Evolutionary conservation across 768 basidiomycete species (phyloP), one percentile per base, ranked within the genome.

Genomic region (Mrakia frigida): DNA sequence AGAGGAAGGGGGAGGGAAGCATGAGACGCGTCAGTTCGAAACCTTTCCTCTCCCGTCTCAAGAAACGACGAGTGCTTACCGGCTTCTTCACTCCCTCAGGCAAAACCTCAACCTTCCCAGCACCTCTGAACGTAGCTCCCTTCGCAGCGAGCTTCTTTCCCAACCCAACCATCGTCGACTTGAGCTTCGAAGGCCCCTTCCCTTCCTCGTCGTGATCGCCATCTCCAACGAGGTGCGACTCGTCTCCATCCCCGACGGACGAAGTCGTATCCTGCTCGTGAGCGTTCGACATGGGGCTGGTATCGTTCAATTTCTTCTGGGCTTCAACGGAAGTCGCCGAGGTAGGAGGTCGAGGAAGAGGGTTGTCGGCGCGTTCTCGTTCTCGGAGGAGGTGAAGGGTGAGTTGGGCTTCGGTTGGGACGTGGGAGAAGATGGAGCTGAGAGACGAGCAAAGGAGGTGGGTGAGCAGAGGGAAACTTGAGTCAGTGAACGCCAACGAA

Each of bases 331-430:
- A 53, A 6, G 75, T 61, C 1, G 43, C 56, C 9, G 60, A 41
- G n/a, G 33, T 31, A 37, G 82, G 82, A 35, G 82, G 81, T 69
- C 82, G 77, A 21, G 82, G 82, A 6, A 83, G 76, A 16, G 83
- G 83, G n/a, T 77, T 59, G 31, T 77, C 50, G 63, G 80, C 77
- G 0, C 79, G 80, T 79, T 85, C 84, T 16, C 80, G 82, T 39
- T 84, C 81, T 56, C 85, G 82, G 13, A 84, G 79, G 53, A 84
- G 76, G 75, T 84, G 67, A 16, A 85, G 80, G 6, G 82, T 82
- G 56, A 85, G 79, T 61, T 85, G 85, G 35, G 82, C 82, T 78
- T 85, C 82, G 74, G 84, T 85, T 11, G 85, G 85, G 3, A 85
- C 85, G 33, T 82, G 79, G 53, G 81, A 83, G 52, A 84, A 74